Evolutionary conservation across 768 basidiomycete genomes (phyloP), one percentile per base, ranked within the genome.

Genomic region (Serendipita indica): DNA sequence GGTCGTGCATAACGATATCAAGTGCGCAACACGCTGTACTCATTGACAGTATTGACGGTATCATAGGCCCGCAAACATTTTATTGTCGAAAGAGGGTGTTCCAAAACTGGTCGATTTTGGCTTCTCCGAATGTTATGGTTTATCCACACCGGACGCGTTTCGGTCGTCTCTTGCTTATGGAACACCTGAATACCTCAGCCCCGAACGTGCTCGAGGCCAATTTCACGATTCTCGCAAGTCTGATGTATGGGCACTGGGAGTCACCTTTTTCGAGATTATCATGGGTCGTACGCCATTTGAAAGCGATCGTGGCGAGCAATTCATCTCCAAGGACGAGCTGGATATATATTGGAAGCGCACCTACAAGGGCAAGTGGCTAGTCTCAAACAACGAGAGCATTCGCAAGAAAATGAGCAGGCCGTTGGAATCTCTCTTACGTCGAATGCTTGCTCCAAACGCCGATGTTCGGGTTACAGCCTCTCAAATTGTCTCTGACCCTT

Each of bases 31-130:
- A 56, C 45, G 58, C 3, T 61, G 39, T 37, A 33, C 58, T 58
- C 18, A 14, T 30, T n/a, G n/a, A 46, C 33, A 1, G 39, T 16
- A 32, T 41, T 33, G 33, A 5, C 20, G 43, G 39, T 57, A 33
- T 28, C 57, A 6, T 62, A 93, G 89, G 65, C 91, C 91, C 0
- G 89, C 91, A 14, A 99, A 99, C 66, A 90, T 99, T 64, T 77
- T 99, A 1, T 75, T 99, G 45, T 86, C 87, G 0, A 70, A 72
- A 58, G 76, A 82, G 63, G 83, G 84, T 65, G 73, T 91, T 1
- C 89, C 91, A 0, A 86, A 96, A 2, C 79, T 98, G 2, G 86
- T 96, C 34, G 96, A 98, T 70, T 99, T 96, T 65, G 94, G 96
- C 1, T 99, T 98, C 64, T 90, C 94, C 1, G 88, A 94, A 66